phyloP scores from a whole-genome alignment of 179 eudicot genomes.

The Nepenthes alata region DNA sequence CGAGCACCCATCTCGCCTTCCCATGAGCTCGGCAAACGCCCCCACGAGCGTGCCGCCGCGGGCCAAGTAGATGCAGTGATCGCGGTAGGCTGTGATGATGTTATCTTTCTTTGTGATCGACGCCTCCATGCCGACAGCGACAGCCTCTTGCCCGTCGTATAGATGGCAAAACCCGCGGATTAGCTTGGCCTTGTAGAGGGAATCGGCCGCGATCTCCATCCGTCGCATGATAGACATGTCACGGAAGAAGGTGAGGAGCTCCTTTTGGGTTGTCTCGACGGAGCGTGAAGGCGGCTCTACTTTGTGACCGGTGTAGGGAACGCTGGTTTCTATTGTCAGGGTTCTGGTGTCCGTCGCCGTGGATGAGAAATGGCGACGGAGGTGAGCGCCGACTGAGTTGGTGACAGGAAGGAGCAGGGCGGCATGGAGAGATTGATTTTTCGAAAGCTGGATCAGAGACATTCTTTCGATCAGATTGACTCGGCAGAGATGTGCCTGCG shows the following conservation, averaged over 20 bases:
- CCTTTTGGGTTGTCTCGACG: constrained; percentile 43
- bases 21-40: constrained; percentile 76
- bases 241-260: constrained; percentile 63
- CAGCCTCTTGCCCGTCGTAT: constrained; percentile 97
- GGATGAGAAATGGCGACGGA: constrained; percentile 21
- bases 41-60: constrained; percentile 63
- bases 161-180: constrained; percentile 91
- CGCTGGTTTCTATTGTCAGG: constrained; percentile 64
- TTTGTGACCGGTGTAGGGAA: constrained; percentile 66
- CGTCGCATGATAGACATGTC: constrained; percentile 78
- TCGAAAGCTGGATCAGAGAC: constrained; percentile 17
- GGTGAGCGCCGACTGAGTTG: constrained; percentile 13
- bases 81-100: constrained; percentile 79
- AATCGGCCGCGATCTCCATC: constrained; percentile 93
- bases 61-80: constrained; percentile 63
- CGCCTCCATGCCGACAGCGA: constrained; percentile 84
- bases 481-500: constrained; percentile 1
- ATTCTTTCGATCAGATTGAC: constrained; percentile 4
- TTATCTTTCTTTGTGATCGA: constrained; percentile 61
- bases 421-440: constrained; percentile 5
- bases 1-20: constrained; percentile 63
- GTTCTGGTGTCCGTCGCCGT: constrained; percentile 19
- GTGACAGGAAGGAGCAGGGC: constrained; percentile 16
- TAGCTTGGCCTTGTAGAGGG: constrained; percentile 80
- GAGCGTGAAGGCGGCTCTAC: constrained; percentile 61